These are phyloP conservation scores for Mycena haematopus DNA, from an alignment of 768 basidiomycete species.

Conservation along the genomic window DNA sequence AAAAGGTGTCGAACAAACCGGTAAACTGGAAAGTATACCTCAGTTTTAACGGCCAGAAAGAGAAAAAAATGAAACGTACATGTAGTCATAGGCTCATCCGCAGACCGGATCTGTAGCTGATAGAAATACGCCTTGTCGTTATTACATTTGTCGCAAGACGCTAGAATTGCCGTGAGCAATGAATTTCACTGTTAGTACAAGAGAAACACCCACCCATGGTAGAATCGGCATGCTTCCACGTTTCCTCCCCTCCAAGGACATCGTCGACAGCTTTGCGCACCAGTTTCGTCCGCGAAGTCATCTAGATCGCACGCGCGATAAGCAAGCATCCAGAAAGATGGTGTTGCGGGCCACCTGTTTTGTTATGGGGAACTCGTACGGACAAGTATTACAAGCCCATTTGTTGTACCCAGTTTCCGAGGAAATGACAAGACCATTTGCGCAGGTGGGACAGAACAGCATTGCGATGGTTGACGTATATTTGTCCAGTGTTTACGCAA, in stretches of 20 bases:
- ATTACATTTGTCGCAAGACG: slow-evolving; percentile 81
- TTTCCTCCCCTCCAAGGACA: slow-evolving; percentile 91
- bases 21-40: slow-evolving; percentile 55
- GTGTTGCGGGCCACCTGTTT: slow-evolving; percentile 63
- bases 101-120: slow-evolving; percentile 94
- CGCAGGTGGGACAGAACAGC: slow-evolving; percentile 95
- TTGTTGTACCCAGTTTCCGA: slow-evolving; percentile 84
- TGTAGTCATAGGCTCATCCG: slow-evolving; percentile 89
- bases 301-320: slow-evolving; percentile 52
- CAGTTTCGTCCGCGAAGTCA: slow-evolving; percentile 88
- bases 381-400: slow-evolving; percentile 93
- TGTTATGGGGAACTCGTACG: slow-evolving; percentile 93
- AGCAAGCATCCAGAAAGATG: not conserved
- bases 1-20: slow-evolving; percentile 45
- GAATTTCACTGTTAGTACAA: not conserved
- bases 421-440: slow-evolving; percentile 84
- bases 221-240: slow-evolving; percentile 93
- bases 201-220: slow-evolving; percentile 63
- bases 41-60: not conserved
- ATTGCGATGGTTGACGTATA: slow-evolving; percentile 45
- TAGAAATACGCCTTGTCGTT: slow-evolving; percentile 88
- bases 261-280: slow-evolving; percentile 94
- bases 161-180: slow-evolving; percentile 35
- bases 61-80: slow-evolving; percentile 38
- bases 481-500: slow-evolving; percentile 8